A percentile compares a stretch with the other conserved stretches of the same genome.
Conservation (phyloP, 352 stramenopile species). For the Phytophthora pistaciae region DNA sequence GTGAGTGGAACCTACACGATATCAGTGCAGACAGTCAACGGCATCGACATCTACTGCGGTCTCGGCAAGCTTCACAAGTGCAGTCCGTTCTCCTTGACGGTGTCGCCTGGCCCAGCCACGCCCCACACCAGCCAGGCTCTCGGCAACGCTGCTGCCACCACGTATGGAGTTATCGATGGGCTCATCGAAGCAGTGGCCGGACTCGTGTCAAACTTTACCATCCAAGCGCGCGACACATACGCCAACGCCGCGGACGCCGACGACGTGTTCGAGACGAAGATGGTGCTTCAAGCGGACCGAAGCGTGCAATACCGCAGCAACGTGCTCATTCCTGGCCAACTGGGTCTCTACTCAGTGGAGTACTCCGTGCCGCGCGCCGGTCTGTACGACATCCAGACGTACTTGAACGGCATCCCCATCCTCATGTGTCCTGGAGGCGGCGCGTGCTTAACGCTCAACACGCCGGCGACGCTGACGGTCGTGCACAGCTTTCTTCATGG, state of each 20-base stretch:
- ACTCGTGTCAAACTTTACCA: conserved; percentile 93
- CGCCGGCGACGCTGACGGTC: conserved; percentile 77
- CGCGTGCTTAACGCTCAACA: conserved; percentile 56
- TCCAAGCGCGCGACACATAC: conserved; percentile 96
- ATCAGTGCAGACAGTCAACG: conserved; percentile 91
- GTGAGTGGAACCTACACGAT: conserved; percentile 91
- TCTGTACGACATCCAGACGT: conserved; percentile 86
- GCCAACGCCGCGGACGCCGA: conserved; percentile 72
- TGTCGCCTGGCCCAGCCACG: conserved; percentile 90
- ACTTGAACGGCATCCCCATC: conserved; percentile 86
- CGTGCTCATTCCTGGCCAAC: conserved; percentile 49
- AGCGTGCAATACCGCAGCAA: conserved; percentile 89
- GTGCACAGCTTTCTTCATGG: conserved; percentile 92
- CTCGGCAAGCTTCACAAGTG: conserved; percentile 92
- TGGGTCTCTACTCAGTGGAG: conserved; percentile 92
- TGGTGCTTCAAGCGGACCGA: conserved; percentile 67
- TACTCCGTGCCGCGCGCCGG: conserved; percentile 94
- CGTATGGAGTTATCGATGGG: conserved; percentile 82
- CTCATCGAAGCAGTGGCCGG: conserved; percentile 94
- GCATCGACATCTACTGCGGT: conserved; percentile 96
- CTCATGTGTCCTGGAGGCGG: conserved; percentile 88
- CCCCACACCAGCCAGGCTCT: conserved; percentile 92
- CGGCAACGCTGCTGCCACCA: conserved; percentile 55
- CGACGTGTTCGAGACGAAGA: conserved; percentile 82
- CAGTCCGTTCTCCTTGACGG: conserved; percentile 93